Base-by-base conservation (phyloP, 2,329 filamentous ascomycete genomes). In the Clarireedia paspali region DNA sequence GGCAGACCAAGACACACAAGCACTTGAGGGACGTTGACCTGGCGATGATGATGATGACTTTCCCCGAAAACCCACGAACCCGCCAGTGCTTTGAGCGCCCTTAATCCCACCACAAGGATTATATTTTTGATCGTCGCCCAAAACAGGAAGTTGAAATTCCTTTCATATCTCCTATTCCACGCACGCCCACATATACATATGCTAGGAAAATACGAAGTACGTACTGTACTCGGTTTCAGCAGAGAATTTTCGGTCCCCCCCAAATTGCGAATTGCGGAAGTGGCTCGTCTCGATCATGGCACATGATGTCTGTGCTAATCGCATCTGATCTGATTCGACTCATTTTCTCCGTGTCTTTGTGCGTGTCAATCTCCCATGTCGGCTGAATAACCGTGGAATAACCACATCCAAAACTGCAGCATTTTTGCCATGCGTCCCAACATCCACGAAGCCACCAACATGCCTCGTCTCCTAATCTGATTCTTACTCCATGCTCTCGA, bases 391-490 rank as follows among this genome's bases (percentile, higher is more conserved):
- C 7, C 12, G 27, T 30, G 27, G 7, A 17, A 24, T 10, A 45
- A 26, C 26, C 26, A 17, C 39, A 20, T 27, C 38, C 5, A 5
- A 17, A 9, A 24, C 26, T n/a, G 36, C 27, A 26, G 14, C 10
- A 46, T 23, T 52, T 45, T 23, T 45, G 12, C 42, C n/a, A 52
- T 52, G 50, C 24, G 39, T 45, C 38, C 49, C 23, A 30, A 52
- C 17, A 24, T 45, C 24, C 6, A 47, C 34, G n/a, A 53, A 47
- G 50, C 50, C 40, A 53, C 50, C 40, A 53, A 53, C 40, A 47
- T 47, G 50, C 15, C 27, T 47, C n/a, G 17, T 24, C 20, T 34
- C 10, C 12, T 15, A 9, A 20, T 15, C 26, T 53, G 50, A 53
- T 24, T 47, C 50, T 20, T 20, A 47, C 40, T 53, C 10, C 26